phyloP scores from a whole-genome alignment of 768 basidiomycete genomes.

The Boletus tomentosulus region DNA sequence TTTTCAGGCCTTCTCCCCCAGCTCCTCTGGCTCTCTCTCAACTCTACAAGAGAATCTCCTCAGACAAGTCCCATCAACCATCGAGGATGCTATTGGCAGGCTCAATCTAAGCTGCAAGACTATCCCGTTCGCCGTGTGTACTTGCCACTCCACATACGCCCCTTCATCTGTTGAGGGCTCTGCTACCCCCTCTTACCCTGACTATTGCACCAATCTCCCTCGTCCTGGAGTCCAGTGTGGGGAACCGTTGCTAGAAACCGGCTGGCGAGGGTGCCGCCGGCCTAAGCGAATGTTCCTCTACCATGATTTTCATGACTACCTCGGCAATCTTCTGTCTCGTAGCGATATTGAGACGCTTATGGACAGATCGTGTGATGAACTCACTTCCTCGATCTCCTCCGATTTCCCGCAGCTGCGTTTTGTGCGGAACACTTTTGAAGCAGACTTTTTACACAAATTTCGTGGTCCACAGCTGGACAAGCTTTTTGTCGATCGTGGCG shows the following conservation, averaged over 20 bases:
- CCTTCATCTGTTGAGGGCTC: background rate
- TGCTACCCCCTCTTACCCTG: background rate
- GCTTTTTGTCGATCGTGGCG: slow-evolving; percentile 8
- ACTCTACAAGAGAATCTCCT: slow-evolving; percentile 1
- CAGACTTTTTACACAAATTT: slow-evolving; percentile 27
- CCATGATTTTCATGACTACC: slow-evolving; percentile 11
- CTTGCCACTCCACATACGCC: slow-evolving; percentile 2
- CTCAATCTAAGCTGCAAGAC: background rate
- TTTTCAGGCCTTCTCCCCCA: background rate
- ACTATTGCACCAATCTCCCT: background rate
- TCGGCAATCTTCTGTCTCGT: background rate
- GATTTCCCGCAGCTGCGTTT: background rate
- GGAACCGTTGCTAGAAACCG: background rate
- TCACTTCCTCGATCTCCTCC: background rate
- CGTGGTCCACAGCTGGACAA: slow-evolving; percentile 15
- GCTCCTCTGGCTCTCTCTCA: background rate
- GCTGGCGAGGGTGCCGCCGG: background rate
- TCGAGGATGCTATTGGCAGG: background rate
- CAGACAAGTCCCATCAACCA: background rate
- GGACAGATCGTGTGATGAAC: background rate
- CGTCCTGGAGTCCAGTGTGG: background rate
- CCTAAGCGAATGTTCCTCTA: slow-evolving; percentile 2
- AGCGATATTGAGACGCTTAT: background rate
- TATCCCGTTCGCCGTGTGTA: background rate
- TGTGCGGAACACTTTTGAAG: slow-evolving; percentile 10